phyloP scores from a whole-genome alignment of 805 yeast genomes.

The Ogataea glucozyma region DNA sequence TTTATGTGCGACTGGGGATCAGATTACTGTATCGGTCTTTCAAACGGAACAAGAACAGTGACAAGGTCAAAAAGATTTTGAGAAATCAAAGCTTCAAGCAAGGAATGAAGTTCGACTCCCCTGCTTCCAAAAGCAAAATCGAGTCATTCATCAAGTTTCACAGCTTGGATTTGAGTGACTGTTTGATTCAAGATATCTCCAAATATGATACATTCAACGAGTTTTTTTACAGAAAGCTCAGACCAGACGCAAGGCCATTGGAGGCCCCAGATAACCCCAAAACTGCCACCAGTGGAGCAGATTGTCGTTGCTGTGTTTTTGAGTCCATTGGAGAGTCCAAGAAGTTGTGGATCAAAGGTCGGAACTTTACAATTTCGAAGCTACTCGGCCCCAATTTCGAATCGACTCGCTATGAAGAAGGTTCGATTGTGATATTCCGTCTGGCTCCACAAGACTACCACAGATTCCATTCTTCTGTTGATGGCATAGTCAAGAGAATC shows the following conservation, averaged over 20 bases:
- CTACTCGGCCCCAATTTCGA: constrained; percentile 41
- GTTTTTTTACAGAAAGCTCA: constrained; percentile 79
- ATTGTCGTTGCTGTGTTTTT: constrained; percentile 79
- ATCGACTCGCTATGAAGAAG: constrained; percentile 45
- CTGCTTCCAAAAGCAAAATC: constrained; percentile 65
- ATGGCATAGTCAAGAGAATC: constrained; percentile 69
- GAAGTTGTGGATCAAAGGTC: constrained; percentile 86
- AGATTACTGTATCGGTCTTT: constrained; percentile 78
- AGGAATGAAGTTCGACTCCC: constrained; percentile 79
- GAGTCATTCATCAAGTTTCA: constrained; percentile 80
- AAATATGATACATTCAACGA: constrained; percentile 77
- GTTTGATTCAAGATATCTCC: constrained; percentile 47
- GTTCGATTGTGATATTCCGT: constrained; percentile 77
- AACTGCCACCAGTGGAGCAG: constrained; percentile 78
- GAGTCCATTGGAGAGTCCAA: constrained; percentile 60
- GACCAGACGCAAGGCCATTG: constrained; percentile 66
- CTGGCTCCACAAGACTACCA: constrained; percentile 98
- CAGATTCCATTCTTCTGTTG: constrained; percentile 86
- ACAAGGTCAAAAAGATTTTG: constrained; percentile 59
- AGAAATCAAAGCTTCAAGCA: constrained; percentile 72
- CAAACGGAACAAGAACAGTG: constrained; percentile 42
- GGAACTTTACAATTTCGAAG: constrained; percentile 65
- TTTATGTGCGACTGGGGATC: constrained; percentile 85
- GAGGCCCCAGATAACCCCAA: constrained; percentile 55
- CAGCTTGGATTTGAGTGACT: constrained; percentile 73